Conservation (phyloP, 1,139 yeast genomes). For the Saccharomyces hybrid region DNA sequence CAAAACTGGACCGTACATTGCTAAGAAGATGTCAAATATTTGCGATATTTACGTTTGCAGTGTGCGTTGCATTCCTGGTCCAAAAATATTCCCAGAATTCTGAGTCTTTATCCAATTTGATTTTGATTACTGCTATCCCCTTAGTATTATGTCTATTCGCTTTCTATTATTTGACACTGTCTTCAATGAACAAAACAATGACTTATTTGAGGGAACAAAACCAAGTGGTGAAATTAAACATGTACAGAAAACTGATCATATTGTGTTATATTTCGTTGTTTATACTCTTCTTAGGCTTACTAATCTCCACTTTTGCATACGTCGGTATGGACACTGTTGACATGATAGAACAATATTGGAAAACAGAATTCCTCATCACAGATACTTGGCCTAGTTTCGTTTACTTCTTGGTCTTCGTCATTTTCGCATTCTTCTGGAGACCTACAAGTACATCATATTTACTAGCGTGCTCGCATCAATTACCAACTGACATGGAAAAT, state of each 20-base stretch:
- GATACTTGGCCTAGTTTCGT: slow-evolving; percentile 93
- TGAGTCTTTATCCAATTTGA: slow-evolving; percentile 35
- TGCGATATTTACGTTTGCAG: slow-evolving; percentile 61
- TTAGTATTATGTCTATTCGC: slow-evolving; percentile 58
- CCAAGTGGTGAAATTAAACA: slow-evolving; percentile 77
- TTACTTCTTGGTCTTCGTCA: slow-evolving; percentile 71
- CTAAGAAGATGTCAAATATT: slow-evolving; percentile 74
- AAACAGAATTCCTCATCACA: slow-evolving; percentile 71
- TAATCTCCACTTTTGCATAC: slow-evolving; percentile 59
- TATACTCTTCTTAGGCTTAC: slow-evolving; percentile 52
- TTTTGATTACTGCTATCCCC: slow-evolving; percentile 50
- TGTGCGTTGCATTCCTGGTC: slow-evolving; percentile 59
- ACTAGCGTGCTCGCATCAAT: slow-evolving; percentile 85
- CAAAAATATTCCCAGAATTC: slow-evolving; percentile 52
- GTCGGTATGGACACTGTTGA: slow-evolving; percentile 70
- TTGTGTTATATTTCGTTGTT: slow-evolving; percentile 59
- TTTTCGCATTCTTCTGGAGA: slow-evolving; percentile 87
- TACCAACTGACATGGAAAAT: slow-evolving; percentile 68
- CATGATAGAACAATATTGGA: slow-evolving; percentile 82
- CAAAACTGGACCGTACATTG: slow-evolving; percentile 61
- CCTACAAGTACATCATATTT: slow-evolving; percentile 91
- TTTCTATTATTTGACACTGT: slow-evolving; percentile 66
- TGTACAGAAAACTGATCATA: slow-evolving; percentile 71
- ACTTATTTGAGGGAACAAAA: slow-evolving; percentile 68
- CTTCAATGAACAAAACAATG: slow-evolving; percentile 65